Percentiles rank a stretch among this genome's conserved stretches.
Evolutionary conservation across 2,329 filamentous ascomycete species (phyloP).

Genomic region (Aspergillus carbonarius): DNA sequence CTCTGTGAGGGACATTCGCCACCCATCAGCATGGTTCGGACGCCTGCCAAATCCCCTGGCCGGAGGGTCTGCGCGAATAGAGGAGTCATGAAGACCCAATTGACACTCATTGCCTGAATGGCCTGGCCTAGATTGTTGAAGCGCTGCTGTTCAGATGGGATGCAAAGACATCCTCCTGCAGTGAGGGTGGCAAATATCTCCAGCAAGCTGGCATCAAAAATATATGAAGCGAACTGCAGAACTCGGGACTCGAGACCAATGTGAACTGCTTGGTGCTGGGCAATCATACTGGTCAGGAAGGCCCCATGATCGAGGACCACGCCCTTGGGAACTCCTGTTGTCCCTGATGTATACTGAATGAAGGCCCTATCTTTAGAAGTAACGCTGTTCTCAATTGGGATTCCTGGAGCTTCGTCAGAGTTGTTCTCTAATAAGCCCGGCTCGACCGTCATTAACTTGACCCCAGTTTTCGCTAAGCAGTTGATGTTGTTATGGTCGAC

Average conservation of each 20-base stretch:
- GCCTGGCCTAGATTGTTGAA: conserved; percentile 2
- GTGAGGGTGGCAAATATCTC: conserved; percentile 38
- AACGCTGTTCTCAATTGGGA: background rate
- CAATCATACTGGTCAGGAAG: background rate
- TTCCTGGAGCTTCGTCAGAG: background rate
- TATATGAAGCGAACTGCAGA: conserved; percentile 40
- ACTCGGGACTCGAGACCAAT: conserved; percentile 12
- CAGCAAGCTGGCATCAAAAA: conserved; percentile 39
- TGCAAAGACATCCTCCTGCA: conserved; percentile 44
- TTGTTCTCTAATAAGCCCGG: background rate
- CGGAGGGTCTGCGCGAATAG: background rate
- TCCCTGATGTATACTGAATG: background rate
- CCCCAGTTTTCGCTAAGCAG: background rate
- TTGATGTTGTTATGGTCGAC: background rate
- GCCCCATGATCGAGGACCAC: background rate
- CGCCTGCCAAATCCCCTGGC: background rate
- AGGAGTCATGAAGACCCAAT: background rate
- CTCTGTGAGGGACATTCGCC: background rate
- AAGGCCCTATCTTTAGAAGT: background rate
- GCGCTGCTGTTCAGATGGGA: conserved; percentile 41
- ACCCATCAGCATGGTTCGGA: background rate
- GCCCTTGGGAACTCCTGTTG: background rate
- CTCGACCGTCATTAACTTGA: background rate
- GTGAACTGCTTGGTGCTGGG: background rate
- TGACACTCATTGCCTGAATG: conserved; percentile 39